Percentiles rank a stretch among this genome's conserved stretches.
Evolutionary conservation across 2,329 filamentous ascomycete species (phyloP).

Genomic region (Pleurostoma richardsiae): DNA sequence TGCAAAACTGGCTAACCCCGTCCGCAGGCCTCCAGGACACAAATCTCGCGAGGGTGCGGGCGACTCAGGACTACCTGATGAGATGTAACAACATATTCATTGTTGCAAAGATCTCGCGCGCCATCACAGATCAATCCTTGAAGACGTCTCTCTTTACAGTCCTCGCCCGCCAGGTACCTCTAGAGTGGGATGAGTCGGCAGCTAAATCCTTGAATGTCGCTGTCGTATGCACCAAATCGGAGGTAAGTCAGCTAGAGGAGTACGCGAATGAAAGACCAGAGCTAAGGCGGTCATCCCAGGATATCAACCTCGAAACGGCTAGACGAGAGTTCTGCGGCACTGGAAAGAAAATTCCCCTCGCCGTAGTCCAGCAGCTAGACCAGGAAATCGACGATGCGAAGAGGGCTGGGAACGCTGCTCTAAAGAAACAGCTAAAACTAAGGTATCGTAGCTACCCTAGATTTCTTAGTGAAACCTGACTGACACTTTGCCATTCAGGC

Average conservation of each 20-base stretch:
- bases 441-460: conserved; percentile 9
- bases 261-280: no score
- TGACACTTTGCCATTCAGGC: conserved; percentile 9
- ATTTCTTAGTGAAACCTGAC: background rate
- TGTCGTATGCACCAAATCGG: conserved; percentile 25
- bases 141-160: conserved; percentile 22
- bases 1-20: no score
- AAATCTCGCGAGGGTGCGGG: conserved; percentile 25
- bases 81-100: conserved; percentile 27
- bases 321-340: conserved; percentile 19
- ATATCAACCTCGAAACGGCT: conserved; percentile 19
- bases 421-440: conserved; percentile 18
- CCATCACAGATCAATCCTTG: conserved; percentile 23
- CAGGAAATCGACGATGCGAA: conserved; percentile 18
- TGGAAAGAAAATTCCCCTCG: conserved; percentile 11
- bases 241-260: no score
- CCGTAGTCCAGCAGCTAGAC: conserved; percentile 17
- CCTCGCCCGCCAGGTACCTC: conserved; percentile 19
- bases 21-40: conserved; percentile 25
- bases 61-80: conserved; percentile 26
- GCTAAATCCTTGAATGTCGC: conserved; percentile 19
- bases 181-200: conserved; percentile 19
- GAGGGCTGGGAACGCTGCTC: conserved; percentile 8
- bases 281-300: conserved; percentile 13
- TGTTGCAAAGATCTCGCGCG: conserved; percentile 25